Evolutionary conservation across 371 early-diverging fungal genomes (phyloP).

Genomic region (Smittium culicis): DNA sequence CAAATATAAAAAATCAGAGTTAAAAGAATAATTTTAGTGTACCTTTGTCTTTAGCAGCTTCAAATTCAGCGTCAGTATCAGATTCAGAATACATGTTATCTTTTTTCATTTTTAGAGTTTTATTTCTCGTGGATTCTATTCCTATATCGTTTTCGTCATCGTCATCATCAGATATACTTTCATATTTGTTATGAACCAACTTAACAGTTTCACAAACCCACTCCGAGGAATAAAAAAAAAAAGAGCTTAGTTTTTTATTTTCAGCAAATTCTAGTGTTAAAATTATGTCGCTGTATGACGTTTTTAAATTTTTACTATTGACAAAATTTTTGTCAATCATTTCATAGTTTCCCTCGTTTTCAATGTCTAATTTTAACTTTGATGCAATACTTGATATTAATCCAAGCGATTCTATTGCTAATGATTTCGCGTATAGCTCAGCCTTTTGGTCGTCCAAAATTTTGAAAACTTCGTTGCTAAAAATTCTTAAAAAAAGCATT

Average conservation of each 20-base stretch:
- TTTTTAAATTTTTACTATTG: neutral
- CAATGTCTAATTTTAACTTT: slow-evolving; percentile 11
- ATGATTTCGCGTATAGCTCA: slow-evolving; percentile 40
- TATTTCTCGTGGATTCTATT: too few species aligned
- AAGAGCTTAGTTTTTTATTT: slow-evolving; percentile 11
- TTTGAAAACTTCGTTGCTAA: slow-evolving; percentile 47
- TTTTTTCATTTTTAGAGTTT: too few species aligned
- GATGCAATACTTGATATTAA: slow-evolving; percentile 38
- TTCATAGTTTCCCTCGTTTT: slow-evolving; percentile 2
- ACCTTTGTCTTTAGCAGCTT: too few species aligned
- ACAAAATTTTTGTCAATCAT: slow-evolving; percentile 8
- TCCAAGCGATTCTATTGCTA: slow-evolving; percentile 68
- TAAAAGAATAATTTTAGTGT: too few species aligned
- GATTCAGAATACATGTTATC: too few species aligned
- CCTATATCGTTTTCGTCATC: neutral
- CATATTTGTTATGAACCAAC: too few species aligned
- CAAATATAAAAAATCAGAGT: too few species aligned
- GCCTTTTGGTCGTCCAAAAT: slow-evolving; percentile 42
- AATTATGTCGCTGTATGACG: slow-evolving; percentile 19
- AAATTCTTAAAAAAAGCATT: slow-evolving; percentile 45
- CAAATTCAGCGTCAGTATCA: too few species aligned
- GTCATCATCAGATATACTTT: neutral
- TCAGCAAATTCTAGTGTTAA: slow-evolving; percentile 12
- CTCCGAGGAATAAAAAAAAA: slow-evolving; percentile 25
- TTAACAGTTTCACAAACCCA: slow-evolving; percentile 17